Evolutionary conservation across 306 rosid genomes (phyloP).

Genomic region (Vicia faba): DNA sequence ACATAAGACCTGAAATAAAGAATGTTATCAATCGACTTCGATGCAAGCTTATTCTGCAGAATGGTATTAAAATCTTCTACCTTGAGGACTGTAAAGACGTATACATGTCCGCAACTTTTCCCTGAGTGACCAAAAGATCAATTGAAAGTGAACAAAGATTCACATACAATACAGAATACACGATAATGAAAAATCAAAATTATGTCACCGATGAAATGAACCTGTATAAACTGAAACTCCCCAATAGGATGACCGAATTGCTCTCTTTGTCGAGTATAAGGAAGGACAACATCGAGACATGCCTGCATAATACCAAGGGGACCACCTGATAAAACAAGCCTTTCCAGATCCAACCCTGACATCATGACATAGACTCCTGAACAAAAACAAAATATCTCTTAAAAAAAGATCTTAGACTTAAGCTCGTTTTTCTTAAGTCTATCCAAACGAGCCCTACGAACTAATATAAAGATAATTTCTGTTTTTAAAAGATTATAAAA

Average conservation of each 20-base stretch:
- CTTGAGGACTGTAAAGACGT: slow-evolving; percentile 92
- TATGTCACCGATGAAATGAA: slow-evolving; percentile 31
- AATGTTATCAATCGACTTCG: slow-evolving; percentile 30
- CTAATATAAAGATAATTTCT: slow-evolving; percentile 15
- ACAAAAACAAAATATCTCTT: slow-evolving; percentile 31
- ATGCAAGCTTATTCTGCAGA: slow-evolving; percentile 13
- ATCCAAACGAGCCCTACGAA: slow-evolving; percentile 5
- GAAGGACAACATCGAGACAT: slow-evolving; percentile 81
- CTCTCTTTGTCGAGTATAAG: slow-evolving; percentile 91
- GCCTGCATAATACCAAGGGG: slow-evolving; percentile 98
- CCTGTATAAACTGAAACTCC: slow-evolving; percentile 97
- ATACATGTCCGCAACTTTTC: slow-evolving; percentile 91
- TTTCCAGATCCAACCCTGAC: slow-evolving; percentile 95
- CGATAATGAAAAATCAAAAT: slow-evolving; percentile 22
- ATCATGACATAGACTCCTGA: slow-evolving; percentile 98
- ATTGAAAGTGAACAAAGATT: slow-evolving; percentile 26
- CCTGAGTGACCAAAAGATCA: slow-evolving; percentile 58
- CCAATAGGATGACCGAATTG: slow-evolving; percentile 97
- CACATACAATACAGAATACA: not conserved
- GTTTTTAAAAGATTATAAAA: slow-evolving; percentile 26
- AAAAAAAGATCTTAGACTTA: not conserved
- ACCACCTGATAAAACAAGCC: slow-evolving; percentile 90
- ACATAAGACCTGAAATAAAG: slow-evolving; percentile 74
- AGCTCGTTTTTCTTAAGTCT: not conserved
- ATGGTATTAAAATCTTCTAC: slow-evolving; percentile 44